Evolutionary conservation across 2,329 filamentous ascomycete species (phyloP), one percentile per base, ranked within the genome.

Genomic region (Metarhizium robertsii): DNA sequence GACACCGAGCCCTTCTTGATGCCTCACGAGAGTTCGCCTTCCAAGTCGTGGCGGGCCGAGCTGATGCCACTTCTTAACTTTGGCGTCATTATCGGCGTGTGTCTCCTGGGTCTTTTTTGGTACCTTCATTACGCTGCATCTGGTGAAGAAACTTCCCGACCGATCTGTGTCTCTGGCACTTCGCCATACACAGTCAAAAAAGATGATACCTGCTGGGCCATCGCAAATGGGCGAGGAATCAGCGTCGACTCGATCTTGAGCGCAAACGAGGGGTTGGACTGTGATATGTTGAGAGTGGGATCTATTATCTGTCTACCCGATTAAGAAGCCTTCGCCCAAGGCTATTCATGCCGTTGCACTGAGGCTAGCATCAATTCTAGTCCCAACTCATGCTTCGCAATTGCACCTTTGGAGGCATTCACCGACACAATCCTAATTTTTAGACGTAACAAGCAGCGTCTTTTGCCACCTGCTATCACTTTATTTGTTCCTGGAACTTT

Each of bases 41-140:
- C 65, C 43, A 67, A 69, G 36, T 76, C 79, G 6, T 78, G 79
- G 74, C 73, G 80, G 34, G 72, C 74, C 38, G 75, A 79, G 57
- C 69, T 79, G 68, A 74, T 73, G 69, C 77, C 77, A n/a, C 69
- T 84, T 59, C 70, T 84, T 62, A 82, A 82, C 63, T 84, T 83
- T 66, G 79, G 78, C 54, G 66, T 83, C 58, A 65, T 84, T 40
- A 71, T 81, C 53, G 69, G 79, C 4, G 61, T 81, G 16, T 77
- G 75, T 57, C 65, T 84, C 50, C 62, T 83, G 38, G 64, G 74
- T 18, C 61, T 83, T 47, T 74, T 77, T 57, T 80, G 75, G 74
- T 75, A 74, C 64, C 67, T 80, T 18, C 65, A 69, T 55, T 62
- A 66, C 54, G 66, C 65, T 2, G 62, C 69, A 0, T 62, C 46